phyloP scores from a whole-genome alignment of 1,284 basidiomycete species.

The Golubevia sp. region DNA sequence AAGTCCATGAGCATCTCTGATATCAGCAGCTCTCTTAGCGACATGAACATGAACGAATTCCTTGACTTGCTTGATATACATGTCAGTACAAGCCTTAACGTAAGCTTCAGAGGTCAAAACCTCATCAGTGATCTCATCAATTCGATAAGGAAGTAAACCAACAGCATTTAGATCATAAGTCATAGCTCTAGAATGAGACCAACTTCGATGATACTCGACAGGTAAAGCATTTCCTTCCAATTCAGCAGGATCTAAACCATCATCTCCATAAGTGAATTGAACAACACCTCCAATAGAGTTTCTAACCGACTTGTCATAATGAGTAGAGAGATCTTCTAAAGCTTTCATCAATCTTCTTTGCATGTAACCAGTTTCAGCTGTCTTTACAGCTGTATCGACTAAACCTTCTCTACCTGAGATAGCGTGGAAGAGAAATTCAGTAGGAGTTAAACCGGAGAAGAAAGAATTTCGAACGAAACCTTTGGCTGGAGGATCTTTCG shows the following conservation, averaged over 20 bases:
- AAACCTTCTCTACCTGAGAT: conserved; percentile 98
- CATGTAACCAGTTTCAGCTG: conserved; percentile 99
- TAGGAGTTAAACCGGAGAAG: conserved; percentile 89
- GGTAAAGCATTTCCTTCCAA: conserved; percentile 88
- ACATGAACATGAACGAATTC: conserved; percentile 76
- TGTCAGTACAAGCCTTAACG: conserved; percentile 70
- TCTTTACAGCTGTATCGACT: conserved; percentile 99
- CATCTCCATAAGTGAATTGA: conserved; percentile 96
- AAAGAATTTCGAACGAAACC: conserved; percentile 97
- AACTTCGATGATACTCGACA: conserved; percentile 64
- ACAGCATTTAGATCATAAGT: conserved; percentile 65
- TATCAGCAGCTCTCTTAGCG: conserved; percentile 71
- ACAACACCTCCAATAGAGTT: conserved; percentile 96
- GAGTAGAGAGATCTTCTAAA: conserved; percentile 92
- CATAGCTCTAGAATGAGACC: background rate
- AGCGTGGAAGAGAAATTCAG: conserved; percentile 98
- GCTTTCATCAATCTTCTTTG: conserved; percentile 98
- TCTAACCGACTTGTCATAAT: conserved; percentile 95
- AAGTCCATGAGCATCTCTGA: conserved; percentile 79
- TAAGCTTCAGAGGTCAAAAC: conserved; percentile 66
- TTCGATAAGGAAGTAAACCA: conserved; percentile 84
- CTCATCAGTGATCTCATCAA: conserved; percentile 74
- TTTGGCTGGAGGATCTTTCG: conserved; percentile 93
- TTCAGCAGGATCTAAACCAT: conserved; percentile 94
- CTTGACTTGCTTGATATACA: conserved; percentile 78